phyloP scores from a whole-genome alignment of 2,329 filamentous ascomycete genomes.

The Alternaria viburni region DNA sequence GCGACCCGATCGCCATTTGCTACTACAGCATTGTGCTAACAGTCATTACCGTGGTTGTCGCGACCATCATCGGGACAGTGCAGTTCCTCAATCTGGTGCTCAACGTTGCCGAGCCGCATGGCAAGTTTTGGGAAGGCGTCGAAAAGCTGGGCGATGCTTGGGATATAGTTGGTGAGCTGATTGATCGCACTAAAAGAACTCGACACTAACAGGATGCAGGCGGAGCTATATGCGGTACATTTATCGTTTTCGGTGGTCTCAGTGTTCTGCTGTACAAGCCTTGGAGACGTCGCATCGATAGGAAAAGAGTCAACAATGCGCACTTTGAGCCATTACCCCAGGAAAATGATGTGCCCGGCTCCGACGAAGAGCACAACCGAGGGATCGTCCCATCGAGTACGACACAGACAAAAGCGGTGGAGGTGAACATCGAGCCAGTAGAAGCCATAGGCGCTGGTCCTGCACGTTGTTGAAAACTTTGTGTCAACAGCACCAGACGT shows the following conservation, averaged over 20 bases:
- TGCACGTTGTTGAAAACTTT: not conserved
- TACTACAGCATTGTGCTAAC: constrained; percentile 94
- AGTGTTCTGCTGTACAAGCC: constrained; percentile 79
- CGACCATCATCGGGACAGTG: constrained; percentile 82
- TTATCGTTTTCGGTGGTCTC: constrained; percentile 75
- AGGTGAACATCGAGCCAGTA: constrained; percentile 23
- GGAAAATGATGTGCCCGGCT: not conserved
- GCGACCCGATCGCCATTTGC: constrained; percentile 85
- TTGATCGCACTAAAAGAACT: not conserved
- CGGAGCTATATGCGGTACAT: constrained; percentile 83
- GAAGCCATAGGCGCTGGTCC: constrained; percentile 23
- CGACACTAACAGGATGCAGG: constrained; percentile 30
- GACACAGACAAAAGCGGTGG: constrained; percentile 12
- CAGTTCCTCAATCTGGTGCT: constrained; percentile 81
- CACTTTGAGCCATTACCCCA: constrained; percentile 39
- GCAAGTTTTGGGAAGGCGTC: constrained; percentile 90
- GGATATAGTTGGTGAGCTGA: constrained; percentile 44
- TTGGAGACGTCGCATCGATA: constrained; percentile 71
- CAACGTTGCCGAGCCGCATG: constrained; percentile 75
- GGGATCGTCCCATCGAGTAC: not conserved
- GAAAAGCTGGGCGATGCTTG: constrained; percentile 54
- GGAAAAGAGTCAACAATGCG: constrained; percentile 32
- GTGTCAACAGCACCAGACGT: not conserved
- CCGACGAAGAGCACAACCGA: constrained; percentile 17
- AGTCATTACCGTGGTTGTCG: constrained; percentile 80